A percentile compares a stretch with the other conserved stretches of the same genome.
phyloP scores from a whole-genome alignment of 2,329 filamentous ascomycete genomes.

The Penicillium frequentans region DNA sequence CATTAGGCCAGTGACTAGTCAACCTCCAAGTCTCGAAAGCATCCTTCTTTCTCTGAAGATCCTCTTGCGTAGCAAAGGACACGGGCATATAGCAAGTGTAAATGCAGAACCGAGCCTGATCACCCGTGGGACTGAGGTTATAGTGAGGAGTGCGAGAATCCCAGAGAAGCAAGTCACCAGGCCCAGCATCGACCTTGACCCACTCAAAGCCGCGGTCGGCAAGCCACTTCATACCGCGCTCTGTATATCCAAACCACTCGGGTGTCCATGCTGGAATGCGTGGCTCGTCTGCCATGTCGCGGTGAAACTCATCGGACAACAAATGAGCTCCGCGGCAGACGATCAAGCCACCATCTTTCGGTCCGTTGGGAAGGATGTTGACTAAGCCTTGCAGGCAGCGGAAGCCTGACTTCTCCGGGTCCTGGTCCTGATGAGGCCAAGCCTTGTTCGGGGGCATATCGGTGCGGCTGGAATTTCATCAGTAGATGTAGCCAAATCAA shows the following conservation, averaged over 20 bases:
- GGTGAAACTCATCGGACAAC: not conserved
- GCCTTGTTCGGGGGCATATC: no score
- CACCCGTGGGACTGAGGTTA: not conserved
- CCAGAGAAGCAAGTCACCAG: conserved; percentile 46
- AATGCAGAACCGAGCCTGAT: not conserved
- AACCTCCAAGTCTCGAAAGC: no score
- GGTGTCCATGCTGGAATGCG: no score
- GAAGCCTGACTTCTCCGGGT: no score
- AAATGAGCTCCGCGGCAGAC: conserved; percentile 22
- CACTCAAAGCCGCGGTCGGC: not conserved
- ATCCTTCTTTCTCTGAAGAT: not conserved
- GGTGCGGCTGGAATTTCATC: no score
- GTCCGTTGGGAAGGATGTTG: no score
- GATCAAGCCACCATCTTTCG: conserved; percentile 4
- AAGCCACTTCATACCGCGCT: not conserved
- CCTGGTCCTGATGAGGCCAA: no score
- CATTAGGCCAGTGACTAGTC: no score
- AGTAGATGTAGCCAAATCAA: no score
- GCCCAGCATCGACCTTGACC: conserved; percentile 39
- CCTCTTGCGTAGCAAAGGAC: not conserved
- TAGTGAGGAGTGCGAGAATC: conserved; percentile 44
- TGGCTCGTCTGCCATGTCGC: no score
- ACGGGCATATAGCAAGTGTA: not conserved
- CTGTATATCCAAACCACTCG: not conserved
- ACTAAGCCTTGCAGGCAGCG: no score